Conservation (phyloP, 164 flowering plant genomes). For the Cinnamomum chago region DNA sequence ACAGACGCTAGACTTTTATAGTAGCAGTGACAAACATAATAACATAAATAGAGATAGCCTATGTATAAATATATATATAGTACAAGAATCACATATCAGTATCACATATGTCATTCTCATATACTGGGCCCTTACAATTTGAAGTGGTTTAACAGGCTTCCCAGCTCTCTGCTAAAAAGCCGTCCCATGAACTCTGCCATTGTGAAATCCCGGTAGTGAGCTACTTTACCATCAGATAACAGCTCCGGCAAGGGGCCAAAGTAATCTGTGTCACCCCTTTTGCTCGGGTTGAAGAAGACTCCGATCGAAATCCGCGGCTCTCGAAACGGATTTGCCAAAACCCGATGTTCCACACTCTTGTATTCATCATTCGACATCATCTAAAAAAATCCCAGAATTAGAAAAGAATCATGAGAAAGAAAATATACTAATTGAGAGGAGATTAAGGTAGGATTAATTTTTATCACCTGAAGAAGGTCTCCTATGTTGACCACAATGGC, state of each 20-base stretch:
- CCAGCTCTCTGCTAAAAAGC: constrained; percentile 7
- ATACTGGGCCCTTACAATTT: not conserved
- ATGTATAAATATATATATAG: too few species aligned
- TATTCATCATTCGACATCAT: constrained; percentile 19
- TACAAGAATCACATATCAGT: too few species aligned
- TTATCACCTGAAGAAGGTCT: constrained; percentile 56
- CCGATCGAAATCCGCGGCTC: constrained; percentile 18
- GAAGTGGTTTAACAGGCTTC: not conserved
- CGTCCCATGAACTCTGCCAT: constrained; percentile 5
- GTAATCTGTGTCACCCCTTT: not conserved
- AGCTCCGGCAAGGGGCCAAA: constrained; percentile 25
- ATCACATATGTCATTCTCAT: too few species aligned
- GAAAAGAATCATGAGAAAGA: not conserved
- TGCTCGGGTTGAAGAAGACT: constrained; percentile 11
- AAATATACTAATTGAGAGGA: too few species aligned
- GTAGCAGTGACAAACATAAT: too few species aligned
- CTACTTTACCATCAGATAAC: constrained; percentile 8
- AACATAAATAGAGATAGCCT: too few species aligned
- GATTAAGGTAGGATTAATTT: not conserved
- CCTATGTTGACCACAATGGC: constrained; percentile 63
- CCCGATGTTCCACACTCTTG: constrained; percentile 25
- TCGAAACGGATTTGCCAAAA: constrained; percentile 16
- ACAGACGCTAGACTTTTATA: too few species aligned
- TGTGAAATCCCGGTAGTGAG: constrained; percentile 15
- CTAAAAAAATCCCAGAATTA: constrained; percentile 1